Percentiles rank a stretch among this genome's conserved stretches.
phyloP scores from a whole-genome alignment of 2,329 filamentous ascomycete species.

The Thielaviopsis populi region DNA sequence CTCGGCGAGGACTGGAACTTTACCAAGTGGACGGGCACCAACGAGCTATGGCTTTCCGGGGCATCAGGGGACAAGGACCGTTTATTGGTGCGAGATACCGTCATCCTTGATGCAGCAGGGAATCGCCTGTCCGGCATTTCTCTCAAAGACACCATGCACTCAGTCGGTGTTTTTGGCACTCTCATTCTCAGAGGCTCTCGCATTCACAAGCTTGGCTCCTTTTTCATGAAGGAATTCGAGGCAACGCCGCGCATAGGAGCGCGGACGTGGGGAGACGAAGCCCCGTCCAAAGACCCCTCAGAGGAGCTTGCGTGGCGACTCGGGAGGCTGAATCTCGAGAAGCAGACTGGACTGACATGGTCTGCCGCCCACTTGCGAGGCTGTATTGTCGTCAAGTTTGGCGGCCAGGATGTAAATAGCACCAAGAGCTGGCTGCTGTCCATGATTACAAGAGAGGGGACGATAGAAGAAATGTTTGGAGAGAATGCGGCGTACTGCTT shows the following conservation, averaged over 20 bases:
- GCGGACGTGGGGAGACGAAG: conserved; percentile 42
- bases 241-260: conserved; percentile 67
- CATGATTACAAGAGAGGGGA: conserved; percentile 63
- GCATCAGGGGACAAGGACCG: conserved; percentile 25
- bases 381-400: conserved; percentile 85
- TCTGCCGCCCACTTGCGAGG: conserved; percentile 66
- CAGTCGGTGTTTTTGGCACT: conserved; percentile 66
- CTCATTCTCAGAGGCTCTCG: conserved; percentile 64
- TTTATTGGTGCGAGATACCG: conserved; percentile 70
- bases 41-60: conserved; percentile 59
- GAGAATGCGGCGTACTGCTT: conserved; percentile 69
- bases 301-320: conserved; percentile 38
- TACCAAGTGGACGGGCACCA: conserved; percentile 61
- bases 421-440: conserved; percentile 64
- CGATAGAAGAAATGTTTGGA: conserved; percentile 56
- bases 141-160: conserved; percentile 52
- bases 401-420: conserved; percentile 64
- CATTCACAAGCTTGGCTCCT: conserved; percentile 50
- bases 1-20: conserved; percentile 84
- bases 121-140: conserved; percentile 27
- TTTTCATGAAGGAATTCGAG: conserved; percentile 67
- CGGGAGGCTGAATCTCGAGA: conserved; percentile 43
- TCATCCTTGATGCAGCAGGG: conserved; percentile 51
- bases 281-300: conserved; percentile 23
- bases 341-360: conserved; percentile 52